Percentiles rank a stretch among this genome's conserved stretches.
These are phyloP conservation scores for Penicillium salamii DNA, from an alignment of 495 filamentous ascomycete species.

Conservation along the genomic window DNA sequence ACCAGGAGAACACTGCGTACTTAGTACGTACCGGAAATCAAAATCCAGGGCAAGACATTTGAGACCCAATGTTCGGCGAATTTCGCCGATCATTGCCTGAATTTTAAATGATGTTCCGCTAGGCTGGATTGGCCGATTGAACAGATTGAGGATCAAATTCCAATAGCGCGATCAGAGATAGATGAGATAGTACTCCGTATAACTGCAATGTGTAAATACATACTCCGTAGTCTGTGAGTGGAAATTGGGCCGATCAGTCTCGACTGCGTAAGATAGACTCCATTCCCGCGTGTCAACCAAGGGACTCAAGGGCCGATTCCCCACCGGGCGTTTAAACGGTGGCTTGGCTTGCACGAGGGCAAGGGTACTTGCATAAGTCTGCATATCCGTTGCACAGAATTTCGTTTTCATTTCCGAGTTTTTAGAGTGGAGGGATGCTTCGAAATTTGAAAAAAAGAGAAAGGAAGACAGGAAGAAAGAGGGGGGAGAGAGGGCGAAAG, in stretches of 20 bases:
- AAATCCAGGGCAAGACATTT: no score
- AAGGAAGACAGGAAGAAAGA: not conserved
- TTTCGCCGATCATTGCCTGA: no score
- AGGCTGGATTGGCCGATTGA: no score
- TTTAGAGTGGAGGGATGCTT: not conserved
- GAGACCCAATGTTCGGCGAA: no score
- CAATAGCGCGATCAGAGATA: no score
- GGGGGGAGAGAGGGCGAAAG: not conserved
- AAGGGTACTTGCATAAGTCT: conserved; percentile 10
- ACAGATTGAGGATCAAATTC: no score
- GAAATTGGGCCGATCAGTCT: not conserved
- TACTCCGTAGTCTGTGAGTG: not conserved
- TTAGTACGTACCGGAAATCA: no score
- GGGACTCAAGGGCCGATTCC: conserved; percentile 2
- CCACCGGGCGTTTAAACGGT: conserved; percentile 27
- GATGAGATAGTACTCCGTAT: no score
- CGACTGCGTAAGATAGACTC: conserved; percentile 21
- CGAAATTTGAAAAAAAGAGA: not conserved
- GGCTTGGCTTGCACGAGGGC: conserved; percentile 19
- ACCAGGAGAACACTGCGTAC: no score
- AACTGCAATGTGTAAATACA: no score
- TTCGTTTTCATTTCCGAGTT: not conserved
- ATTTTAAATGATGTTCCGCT: no score
- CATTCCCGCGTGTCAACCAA: conserved; percentile 24
- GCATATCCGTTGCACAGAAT: not conserved